Evolutionary conservation across 345 rosid species (phyloP), one percentile per base, ranked within the genome.

Genomic region (Salix udensis): DNA sequence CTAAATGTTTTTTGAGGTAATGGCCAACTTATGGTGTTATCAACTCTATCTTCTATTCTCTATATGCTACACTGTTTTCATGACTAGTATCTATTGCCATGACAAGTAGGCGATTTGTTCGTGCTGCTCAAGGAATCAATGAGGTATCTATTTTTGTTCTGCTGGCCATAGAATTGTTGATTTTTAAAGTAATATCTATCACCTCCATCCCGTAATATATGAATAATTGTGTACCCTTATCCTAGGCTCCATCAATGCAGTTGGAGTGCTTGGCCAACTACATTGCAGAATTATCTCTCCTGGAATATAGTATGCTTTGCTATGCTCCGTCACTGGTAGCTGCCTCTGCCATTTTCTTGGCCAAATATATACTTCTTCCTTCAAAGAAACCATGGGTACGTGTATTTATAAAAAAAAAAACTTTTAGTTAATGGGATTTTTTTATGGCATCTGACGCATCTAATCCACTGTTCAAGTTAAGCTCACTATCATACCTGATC

Each of bases 311-410:
- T 52, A 90, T 95, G 96, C 97, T 95, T 72, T 70, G 83, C 73
- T 84, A 90, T 71, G 76, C 91, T 72, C 98, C 98, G 40, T 95
- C 98, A 13, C 86, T 95, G 4, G 58, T 91, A 1, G 97, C 98
- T n/a, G 96, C 97, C 73, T 95, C 97, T 30, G 88, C 98, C 24
- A 90, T 93, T 75, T 91, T 95, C 86, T 85, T 95, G 77, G 91
- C 96, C 66, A 90, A 87, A 82, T 91, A 79, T 77, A 83, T 93
- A 16, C 85, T 91, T 73, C 61, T 83, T 73, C 98, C 98, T 73
- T 84, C 93, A 46, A 90, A 78, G 83, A 88, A 86, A 79, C 96
- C 98, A 66, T 95, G 98, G 97, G 98, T 95, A 91, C 31, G 86
- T 75, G 34, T 24, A 3, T 2, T 46, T 21, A 0, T 7, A 24